Conservation (phyloP, 2,329 filamentous ascomycete genomes). For the Aspergillus neoniger region DNA sequence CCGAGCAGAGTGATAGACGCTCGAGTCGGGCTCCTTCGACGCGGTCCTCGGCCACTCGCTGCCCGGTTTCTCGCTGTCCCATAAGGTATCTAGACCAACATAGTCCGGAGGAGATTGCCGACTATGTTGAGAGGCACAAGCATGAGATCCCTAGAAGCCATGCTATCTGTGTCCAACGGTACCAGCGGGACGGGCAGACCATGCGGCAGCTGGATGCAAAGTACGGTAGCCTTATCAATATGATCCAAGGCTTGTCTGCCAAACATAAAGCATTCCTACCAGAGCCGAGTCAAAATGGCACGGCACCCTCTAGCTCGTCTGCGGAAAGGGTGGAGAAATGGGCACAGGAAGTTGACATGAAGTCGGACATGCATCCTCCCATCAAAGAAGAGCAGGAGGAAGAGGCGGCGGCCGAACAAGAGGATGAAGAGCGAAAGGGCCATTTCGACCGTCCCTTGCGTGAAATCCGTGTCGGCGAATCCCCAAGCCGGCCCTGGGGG, state of each 20-base stretch:
- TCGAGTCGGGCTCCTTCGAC: constrained; percentile 44
- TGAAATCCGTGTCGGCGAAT: constrained; percentile 90
- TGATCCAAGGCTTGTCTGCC: constrained; percentile 87
- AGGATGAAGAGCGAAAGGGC: constrained; percentile 64
- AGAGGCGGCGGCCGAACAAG: constrained; percentile 38
- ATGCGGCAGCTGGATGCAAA: constrained; percentile 89
- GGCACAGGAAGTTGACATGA: constrained; percentile 73
- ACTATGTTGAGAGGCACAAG: constrained; percentile 93
- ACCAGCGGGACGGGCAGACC: constrained; percentile 82
- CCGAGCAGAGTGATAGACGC: constrained; percentile 47
- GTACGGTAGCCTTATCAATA: constrained; percentile 86
- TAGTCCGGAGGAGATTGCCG: constrained; percentile 86
- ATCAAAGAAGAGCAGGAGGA: constrained; percentile 45
- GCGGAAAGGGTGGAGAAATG: constrained; percentile 79
- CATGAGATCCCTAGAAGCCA: constrained; percentile 93
- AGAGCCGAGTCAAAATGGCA: constrained; percentile 40
- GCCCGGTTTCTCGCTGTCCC: constrained; percentile 71
- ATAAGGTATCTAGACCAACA: constrained; percentile 92
- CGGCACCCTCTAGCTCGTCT: constrained; percentile 47
- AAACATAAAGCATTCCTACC: constrained; percentile 88
- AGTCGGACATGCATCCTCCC: constrained; percentile 43
- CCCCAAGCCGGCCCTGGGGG: constrained; percentile 89
- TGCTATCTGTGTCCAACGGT: constrained; percentile 85
- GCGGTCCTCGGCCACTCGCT: constrained; percentile 62
- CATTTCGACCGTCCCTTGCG: constrained; percentile 84